Base-by-base conservation (phyloP, 2,329 filamentous ascomycete species). In the Neopestalotiopsis sp. region DNA sequence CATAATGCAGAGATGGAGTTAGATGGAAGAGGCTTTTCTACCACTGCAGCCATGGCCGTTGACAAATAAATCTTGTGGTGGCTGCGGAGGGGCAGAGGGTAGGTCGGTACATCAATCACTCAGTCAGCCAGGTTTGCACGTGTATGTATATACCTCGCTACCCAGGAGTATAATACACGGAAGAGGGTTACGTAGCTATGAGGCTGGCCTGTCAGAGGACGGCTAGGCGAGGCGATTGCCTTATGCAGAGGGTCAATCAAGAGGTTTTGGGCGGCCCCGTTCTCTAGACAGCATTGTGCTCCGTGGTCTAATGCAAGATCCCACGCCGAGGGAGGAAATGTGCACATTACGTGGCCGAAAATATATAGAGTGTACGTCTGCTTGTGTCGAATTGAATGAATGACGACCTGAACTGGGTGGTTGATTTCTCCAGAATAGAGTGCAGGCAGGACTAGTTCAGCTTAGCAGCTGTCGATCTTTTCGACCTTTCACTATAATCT, bases 371-470 rank as follows among this genome's bases (percentile, higher is more conserved):
- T 62, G 20, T 38, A 38, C 59, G 59, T 40, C 30, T 13, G n/a
- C 32, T 34, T 62, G 59, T 40, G 34, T 62, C 59, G 32, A 40
- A 20, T 62, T 62, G 34, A 62, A 62, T 62, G 59, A 34, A 52
- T 52, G 45, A 52, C 17, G 45, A n/a, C 45, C 45, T 52, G 45
- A 52, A 52, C 9, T 52, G 45, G 34, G 45, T 52, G 45, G 45
- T 52, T 20, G 17, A n/a, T 14, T n/a, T 24, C 45, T 17, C 17
- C 45, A 52, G 45, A 52, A 52, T 52, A 52, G n/a, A 52, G 45
- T 52, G 20, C 45, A 20, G 24, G 17, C 45, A 52, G 45, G 45
- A 52, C 45, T 52, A 52, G 45, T 20, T n/a, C 45, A 52, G 45
- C 45, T 52, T 52, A 52, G 45, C 45, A 52, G 14, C 14, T 17